These are phyloP conservation scores for Cylindrodendrum hubeiense DNA, from an alignment of 2,329 filamentous ascomycete genomes.

Conservation along the genomic window DNA sequence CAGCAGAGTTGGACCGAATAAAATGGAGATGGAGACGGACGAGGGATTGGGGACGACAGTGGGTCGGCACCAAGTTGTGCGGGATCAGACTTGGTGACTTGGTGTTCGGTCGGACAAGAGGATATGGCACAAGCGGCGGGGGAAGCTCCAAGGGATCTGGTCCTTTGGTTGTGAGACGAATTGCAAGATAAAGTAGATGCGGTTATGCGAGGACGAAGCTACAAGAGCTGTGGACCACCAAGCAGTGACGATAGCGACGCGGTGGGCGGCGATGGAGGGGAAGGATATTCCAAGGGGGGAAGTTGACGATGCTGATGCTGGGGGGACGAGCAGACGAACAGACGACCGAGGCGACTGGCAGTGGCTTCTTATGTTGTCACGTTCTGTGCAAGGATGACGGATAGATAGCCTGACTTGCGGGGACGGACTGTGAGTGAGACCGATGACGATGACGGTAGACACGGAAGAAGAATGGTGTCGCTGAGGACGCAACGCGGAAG, in stretches of 20 bases:
- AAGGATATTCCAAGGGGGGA: not conserved
- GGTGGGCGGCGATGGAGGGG: not conserved
- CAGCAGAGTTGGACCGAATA: not conserved
- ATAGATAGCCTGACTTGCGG: slow-evolving; percentile 27
- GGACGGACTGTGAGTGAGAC: slow-evolving; percentile 16
- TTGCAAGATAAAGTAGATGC: slow-evolving; percentile 12
- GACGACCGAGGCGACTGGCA: not conserved
- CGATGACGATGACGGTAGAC: slow-evolving; percentile 27
- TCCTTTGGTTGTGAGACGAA: slow-evolving; percentile 7
- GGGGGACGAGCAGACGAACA: not conserved
- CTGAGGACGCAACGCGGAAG: not conserved
- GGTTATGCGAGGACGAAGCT: slow-evolving; percentile 11
- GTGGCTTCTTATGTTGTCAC: slow-evolving; percentile 25
- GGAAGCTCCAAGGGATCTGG: slow-evolving; percentile 2
- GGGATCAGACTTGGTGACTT: slow-evolving; percentile 22
- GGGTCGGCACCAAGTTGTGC: slow-evolving; percentile 19
- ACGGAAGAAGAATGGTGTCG: slow-evolving; percentile 9
- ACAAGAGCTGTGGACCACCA: slow-evolving; percentile 16
- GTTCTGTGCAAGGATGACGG: slow-evolving; percentile 28
- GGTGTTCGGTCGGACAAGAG: slow-evolving; percentile 25
- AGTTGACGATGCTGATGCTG: not conserved
- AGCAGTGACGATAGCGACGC: slow-evolving; percentile 1
- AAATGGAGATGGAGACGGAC: slow-evolving; percentile 23
- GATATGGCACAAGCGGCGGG: slow-evolving; percentile 11
- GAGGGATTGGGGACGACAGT: slow-evolving; percentile 19